A percentile compares a stretch with the other conserved stretches of the same genome.
Evolutionary conservation across 306 rosid species (phyloP).

Genomic region (Lagenaria siceraria): DNA sequence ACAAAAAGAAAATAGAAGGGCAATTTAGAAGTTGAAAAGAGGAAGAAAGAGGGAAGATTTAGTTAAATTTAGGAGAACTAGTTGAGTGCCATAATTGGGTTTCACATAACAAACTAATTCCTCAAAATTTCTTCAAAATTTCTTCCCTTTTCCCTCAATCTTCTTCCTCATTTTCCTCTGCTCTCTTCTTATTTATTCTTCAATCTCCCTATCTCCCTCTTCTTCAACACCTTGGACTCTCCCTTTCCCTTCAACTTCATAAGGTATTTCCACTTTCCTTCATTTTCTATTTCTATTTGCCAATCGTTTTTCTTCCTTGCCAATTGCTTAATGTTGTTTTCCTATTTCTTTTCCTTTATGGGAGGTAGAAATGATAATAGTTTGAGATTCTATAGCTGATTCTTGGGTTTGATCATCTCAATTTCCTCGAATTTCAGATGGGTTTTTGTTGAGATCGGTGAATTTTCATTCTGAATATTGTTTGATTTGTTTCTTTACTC

Average conservation of each 20-base stretch:
- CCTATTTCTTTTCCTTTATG: neutral
- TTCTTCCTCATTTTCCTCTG: neutral
- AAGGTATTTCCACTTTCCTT: neutral
- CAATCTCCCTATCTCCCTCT: neutral
- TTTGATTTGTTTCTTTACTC: neutral
- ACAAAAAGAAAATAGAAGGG: neutral
- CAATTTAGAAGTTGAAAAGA: neutral
- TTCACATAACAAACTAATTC: neutral
- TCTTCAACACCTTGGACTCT: neutral
- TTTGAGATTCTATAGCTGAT: neutral
- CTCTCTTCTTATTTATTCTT: neutral
- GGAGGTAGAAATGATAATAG: neutral
- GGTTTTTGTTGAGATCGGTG: neutral
- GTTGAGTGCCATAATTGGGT: neutral
- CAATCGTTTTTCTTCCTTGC: neutral
- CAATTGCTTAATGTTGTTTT: neutral
- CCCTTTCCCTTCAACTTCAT: neutral
- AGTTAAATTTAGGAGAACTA: neutral
- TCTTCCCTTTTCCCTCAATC: neutral
- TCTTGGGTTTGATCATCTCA: neutral
- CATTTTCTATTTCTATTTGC: neutral
- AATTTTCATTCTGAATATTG: neutral
- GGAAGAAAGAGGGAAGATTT: neutral
- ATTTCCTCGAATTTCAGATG: neutral
- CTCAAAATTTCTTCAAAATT: neutral